Conservation (phyloP, 192 early-diverging fungal species). For the Spinellus fusiger region DNA sequence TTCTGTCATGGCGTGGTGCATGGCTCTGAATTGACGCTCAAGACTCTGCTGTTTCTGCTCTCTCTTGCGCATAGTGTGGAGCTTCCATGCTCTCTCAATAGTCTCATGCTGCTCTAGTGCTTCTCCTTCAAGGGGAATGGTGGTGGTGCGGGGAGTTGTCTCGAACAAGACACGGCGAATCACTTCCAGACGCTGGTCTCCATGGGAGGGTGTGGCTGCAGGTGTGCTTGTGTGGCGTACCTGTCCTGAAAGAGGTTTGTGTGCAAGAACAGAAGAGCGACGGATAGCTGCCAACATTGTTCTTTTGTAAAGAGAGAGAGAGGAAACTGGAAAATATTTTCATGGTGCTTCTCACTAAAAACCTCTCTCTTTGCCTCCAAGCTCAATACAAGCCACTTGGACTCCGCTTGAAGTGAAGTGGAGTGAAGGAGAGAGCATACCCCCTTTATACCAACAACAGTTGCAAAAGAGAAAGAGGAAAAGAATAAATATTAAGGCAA, state of each 20-base stretch:
- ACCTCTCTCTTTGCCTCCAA: too few relatives aligned
- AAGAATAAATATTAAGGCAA: too few relatives aligned
- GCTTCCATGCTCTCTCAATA: conserved; percentile 67
- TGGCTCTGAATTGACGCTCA: conserved; percentile 53
- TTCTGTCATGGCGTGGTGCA: conserved; percentile 60
- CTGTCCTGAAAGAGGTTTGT: not conserved
- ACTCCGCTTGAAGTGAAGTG: too few relatives aligned
- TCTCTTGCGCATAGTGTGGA: conserved; percentile 46
- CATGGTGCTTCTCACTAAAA: too few relatives aligned
- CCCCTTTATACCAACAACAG: too few relatives aligned
- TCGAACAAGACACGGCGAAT: conserved; percentile 70
- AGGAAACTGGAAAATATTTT: not conserved
- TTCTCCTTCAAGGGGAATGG: conserved; percentile 38
- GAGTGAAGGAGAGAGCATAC: too few relatives aligned
- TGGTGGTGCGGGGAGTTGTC: conserved; percentile 36
- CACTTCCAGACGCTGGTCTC: conserved; percentile 58
- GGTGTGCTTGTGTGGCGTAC: not conserved
- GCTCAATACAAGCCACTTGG: too few relatives aligned
- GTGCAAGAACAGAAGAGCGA: not conserved
- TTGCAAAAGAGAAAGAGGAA: too few relatives aligned
- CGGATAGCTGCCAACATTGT: conserved; percentile 9
- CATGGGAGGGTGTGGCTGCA: conserved; percentile 27
- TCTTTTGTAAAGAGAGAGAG: not conserved
- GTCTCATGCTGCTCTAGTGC: conserved; percentile 60
- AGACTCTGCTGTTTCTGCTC: conserved; percentile 37